A percentile compares a stretch with the other conserved stretches of the same genome.
Conservation (phyloP, 2,329 filamentous ascomycete species). For the Aspergillus pseudotamarii region DNA sequence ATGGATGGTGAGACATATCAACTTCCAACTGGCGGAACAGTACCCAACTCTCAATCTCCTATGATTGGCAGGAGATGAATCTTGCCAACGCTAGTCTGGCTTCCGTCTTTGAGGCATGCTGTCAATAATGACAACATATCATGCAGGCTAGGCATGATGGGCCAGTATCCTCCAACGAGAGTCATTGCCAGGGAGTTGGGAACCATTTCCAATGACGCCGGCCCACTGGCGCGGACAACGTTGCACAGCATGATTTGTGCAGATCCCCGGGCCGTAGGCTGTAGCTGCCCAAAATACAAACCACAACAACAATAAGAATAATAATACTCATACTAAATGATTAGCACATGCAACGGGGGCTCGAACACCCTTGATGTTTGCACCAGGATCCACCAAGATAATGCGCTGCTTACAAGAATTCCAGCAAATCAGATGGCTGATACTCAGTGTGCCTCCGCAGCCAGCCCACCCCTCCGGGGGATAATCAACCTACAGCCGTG, state of each 20-base stretch:
- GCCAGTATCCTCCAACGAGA: constrained; percentile 15
- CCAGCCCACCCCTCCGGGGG: constrained; percentile 5
- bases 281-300: constrained; percentile 27
- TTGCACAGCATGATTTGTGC: constrained; percentile 28
- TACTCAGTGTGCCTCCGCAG: constrained; percentile 18
- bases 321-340: background rate
- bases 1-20: constrained; percentile 11
- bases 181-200: constrained; percentile 16
- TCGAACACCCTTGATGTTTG: constrained; percentile 21
- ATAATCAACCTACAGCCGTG: constrained; percentile 19
- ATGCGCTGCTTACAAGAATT: constrained; percentile 16
- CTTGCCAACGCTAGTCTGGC: constrained; percentile 12
- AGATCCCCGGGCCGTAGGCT: constrained; percentile 13
- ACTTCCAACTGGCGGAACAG: constrained; percentile 16
- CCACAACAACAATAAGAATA: background rate
- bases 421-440: constrained; percentile 20
- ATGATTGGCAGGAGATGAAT: constrained; percentile 13
- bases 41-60: constrained; percentile 20
- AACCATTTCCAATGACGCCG: constrained; percentile 15
- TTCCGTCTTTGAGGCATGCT: background rate
- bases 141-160: constrained; percentile 24
- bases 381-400: constrained; percentile 24
- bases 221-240: constrained; percentile 20
- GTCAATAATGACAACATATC: constrained; percentile 15
- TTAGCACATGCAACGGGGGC: constrained; percentile 14